Percentiles rank a stretch among this genome's conserved stretches.
phyloP scores from a whole-genome alignment of 2,329 filamentous ascomycete genomes.

The Claviceps sp. region DNA sequence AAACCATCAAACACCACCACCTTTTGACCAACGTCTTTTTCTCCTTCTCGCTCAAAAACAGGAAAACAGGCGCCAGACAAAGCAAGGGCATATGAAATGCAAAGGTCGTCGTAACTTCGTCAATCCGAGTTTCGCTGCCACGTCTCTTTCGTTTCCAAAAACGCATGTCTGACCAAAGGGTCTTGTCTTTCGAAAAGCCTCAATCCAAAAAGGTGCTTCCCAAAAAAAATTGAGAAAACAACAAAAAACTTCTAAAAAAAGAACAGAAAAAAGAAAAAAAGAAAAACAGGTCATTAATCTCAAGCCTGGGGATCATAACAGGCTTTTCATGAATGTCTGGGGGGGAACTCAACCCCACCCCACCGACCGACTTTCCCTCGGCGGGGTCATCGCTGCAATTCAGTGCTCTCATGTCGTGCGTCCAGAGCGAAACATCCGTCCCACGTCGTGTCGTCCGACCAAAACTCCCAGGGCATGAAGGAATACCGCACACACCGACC shows the following conservation, averaged over 20 bases:
- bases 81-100: slow-evolving; percentile 7
- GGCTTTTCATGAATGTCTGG: slow-evolving; percentile 8
- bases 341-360: no score
- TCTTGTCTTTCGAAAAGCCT: background rate
- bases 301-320: slow-evolving; percentile 25
- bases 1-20: slow-evolving; percentile 19
- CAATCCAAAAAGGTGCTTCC: slow-evolving; percentile 5
- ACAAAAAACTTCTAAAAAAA: no score
- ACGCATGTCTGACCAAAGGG: slow-evolving; percentile 1
- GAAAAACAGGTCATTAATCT: slow-evolving; percentile 12
- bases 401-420: slow-evolving; percentile 17
- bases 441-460: slow-evolving; percentile 8
- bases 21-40: slow-evolving; percentile 11
- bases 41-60: slow-evolving; percentile 14
- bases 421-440: slow-evolving; percentile 13
- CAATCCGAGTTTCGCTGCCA: slow-evolving; percentile 15
- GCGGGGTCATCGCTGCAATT: slow-evolving; percentile 1
- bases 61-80: slow-evolving; percentile 7
- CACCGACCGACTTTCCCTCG: slow-evolving; percentile 13
- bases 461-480: slow-evolving; percentile 3
- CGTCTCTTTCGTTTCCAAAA: slow-evolving; percentile 14
- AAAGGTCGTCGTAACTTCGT: slow-evolving; percentile 22
- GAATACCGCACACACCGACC: background rate
- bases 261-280: no score
- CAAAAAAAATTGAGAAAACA: slow-evolving; percentile 1